A percentile compares a stretch with the other conserved stretches of the same genome.
phyloP scores from a whole-genome alignment of 805 yeast species.

The Lachancea quebecensis region DNA sequence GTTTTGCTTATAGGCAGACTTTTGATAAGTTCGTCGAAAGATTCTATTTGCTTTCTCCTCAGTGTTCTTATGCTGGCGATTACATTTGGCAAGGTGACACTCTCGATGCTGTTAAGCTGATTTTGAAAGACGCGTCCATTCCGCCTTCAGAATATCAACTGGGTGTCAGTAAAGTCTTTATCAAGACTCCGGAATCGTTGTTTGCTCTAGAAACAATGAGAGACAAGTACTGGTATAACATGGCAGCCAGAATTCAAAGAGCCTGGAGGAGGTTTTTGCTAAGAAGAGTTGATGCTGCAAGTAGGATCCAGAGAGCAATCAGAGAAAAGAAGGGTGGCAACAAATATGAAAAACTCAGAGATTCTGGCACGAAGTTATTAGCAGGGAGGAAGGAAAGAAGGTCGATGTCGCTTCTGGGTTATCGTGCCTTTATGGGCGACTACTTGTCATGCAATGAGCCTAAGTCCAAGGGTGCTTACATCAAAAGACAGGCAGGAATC shows the following conservation, averaged over 20 bases:
- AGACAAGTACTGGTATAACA: conserved; percentile 94
- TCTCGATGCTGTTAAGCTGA: conserved; percentile 46
- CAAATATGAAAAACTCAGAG: conserved; percentile 76
- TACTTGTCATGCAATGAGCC: conserved; percentile 77
- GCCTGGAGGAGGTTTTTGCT: conserved; percentile 86
- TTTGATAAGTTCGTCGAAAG: conserved; percentile 95
- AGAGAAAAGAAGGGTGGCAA: conserved; percentile 74
- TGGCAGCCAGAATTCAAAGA: conserved; percentile 96
- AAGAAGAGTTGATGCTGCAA: conserved; percentile 82
- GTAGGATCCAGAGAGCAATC: conserved; percentile 73
- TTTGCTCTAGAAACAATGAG: conserved; percentile 94
- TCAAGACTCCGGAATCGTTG: conserved; percentile 93
- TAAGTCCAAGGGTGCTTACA: conserved; percentile 69
- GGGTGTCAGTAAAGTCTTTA: conserved; percentile 88
- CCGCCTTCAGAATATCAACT: conserved; percentile 80
- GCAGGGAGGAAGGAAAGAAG: conserved; percentile 83
- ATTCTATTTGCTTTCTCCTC: conserved; percentile 77
- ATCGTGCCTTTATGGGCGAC: conserved; percentile 90
- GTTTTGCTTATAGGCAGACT: conserved; percentile 95
- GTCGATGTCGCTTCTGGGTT: conserved; percentile 77
- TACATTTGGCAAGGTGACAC: conserved; percentile 59
- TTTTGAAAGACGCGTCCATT: conserved; percentile 55
- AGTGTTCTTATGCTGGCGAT: conserved; percentile 89
- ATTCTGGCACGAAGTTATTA: conserved; percentile 66
- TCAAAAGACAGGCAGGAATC: conserved; percentile 63